A percentile compares a stretch with the other conserved stretches of the same genome.
Conservation (phyloP, 108 stramenopile genomes). For the Skeletonema potamos region DNA sequence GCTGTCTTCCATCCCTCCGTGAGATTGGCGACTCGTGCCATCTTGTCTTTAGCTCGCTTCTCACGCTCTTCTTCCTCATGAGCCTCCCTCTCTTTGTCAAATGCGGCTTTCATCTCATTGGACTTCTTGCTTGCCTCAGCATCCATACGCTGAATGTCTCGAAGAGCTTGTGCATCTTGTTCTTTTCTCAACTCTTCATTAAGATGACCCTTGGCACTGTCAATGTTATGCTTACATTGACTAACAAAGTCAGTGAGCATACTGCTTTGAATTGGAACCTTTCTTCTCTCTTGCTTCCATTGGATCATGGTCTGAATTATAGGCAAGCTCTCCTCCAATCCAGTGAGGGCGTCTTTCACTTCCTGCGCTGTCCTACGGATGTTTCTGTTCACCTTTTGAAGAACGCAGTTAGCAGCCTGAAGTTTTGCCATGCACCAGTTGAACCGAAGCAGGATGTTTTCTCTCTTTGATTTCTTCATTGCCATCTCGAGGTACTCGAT, state of each 20-base stretch:
- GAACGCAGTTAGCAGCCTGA: constrained; percentile 82
- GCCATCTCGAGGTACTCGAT: constrained; percentile 76
- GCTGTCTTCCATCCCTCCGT: constrained; percentile 74
- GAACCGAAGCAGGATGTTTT: constrained; percentile 66
- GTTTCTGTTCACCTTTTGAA: constrained; percentile 77
- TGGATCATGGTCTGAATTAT: constrained; percentile 73
- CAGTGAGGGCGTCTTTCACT: constrained; percentile 74
- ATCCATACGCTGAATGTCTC: constrained; percentile 67
- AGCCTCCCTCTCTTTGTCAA: constrained; percentile 57
- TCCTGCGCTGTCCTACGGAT: constrained; percentile 83
- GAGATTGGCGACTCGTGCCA: constrained; percentile 62
- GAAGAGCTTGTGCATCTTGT: constrained; percentile 63
- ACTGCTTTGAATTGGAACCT: constrained; percentile 70
- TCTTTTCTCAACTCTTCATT: constrained; percentile 77
- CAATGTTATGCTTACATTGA: constrained; percentile 83
- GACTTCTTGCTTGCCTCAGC: constrained; percentile 67
- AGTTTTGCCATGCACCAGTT: constrained; percentile 85
- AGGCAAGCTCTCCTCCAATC: constrained; percentile 73
- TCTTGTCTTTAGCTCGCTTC: constrained; percentile 62
- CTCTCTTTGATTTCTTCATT: constrained; percentile 59
- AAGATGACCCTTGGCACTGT: constrained; percentile 82
- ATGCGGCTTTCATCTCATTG: constrained; percentile 44
- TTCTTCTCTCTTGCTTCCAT: constrained; percentile 71
- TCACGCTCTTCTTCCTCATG: constrained; percentile 76
- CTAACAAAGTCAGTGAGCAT: constrained; percentile 71